Conservation (phyloP, 306 rosid species). For the Vigna mungo region DNA sequence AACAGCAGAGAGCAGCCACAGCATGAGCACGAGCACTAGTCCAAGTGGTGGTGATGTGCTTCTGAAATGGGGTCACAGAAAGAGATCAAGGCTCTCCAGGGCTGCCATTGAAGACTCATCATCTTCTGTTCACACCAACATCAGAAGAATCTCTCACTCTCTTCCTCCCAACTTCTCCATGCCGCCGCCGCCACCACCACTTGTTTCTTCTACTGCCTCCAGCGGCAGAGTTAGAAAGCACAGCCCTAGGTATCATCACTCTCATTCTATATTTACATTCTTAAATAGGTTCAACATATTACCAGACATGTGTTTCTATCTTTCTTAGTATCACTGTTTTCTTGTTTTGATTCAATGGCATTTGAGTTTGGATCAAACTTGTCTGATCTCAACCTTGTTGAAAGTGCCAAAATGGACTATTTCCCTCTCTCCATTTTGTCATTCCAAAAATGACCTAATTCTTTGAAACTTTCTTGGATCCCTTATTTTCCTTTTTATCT, state of each 20-base stretch:
- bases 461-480: constrained; percentile 30
- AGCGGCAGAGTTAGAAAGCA: constrained; percentile 57
- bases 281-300: background rate
- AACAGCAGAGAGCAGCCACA: constrained; percentile 45
- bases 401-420: background rate
- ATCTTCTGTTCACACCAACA: constrained; percentile 54
- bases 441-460: constrained; percentile 23
- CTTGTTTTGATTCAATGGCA: background rate
- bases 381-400: background rate
- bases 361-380: constrained; percentile 28
- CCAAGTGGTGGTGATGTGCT: constrained; percentile 60
- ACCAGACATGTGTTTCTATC: too few relatives aligned
- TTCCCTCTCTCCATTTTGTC: background rate
- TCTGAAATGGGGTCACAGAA: constrained; percentile 74
- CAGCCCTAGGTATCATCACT: constrained; percentile 54
- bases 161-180: constrained; percentile 46
- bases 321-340: background rate
- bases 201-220: constrained; percentile 48
- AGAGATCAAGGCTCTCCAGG: constrained; percentile 66
- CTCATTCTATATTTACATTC: constrained; percentile 9
- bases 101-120: constrained; percentile 65
- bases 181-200: constrained; percentile 50
- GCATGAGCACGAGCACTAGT: constrained; percentile 44
- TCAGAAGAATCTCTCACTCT: constrained; percentile 41
- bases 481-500: constrained; percentile 26